These are phyloP conservation scores for Penicillium steckii DNA, from an alignment of 495 filamentous ascomycete genomes.

Conservation along the genomic window DNA sequence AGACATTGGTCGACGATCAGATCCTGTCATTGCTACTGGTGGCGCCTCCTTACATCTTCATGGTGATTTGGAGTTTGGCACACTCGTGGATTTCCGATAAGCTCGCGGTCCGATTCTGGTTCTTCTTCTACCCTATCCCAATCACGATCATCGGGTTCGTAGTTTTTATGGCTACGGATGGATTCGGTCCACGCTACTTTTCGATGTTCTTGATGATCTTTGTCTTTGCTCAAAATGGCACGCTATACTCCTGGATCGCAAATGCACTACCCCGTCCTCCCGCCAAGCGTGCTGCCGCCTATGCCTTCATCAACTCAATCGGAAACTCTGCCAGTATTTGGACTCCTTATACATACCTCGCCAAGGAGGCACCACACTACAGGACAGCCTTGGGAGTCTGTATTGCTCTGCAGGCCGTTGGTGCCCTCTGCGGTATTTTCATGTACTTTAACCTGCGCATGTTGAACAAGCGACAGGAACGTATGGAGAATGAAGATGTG, in stretches of 20 bases:
- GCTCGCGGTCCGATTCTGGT: conserved; percentile 48
- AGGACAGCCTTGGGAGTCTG: conserved; percentile 44
- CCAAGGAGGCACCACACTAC: conserved; percentile 38
- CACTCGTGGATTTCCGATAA: conserved; percentile 49
- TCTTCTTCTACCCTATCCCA: conserved; percentile 50
- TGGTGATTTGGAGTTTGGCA: conserved; percentile 47
- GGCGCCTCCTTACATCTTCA: conserved; percentile 55
- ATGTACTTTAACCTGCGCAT: conserved; percentile 42
- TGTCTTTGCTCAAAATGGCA: conserved; percentile 52
- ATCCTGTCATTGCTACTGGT: conserved; percentile 49
- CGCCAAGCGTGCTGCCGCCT: conserved; percentile 53
- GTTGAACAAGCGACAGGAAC: conserved; percentile 46
- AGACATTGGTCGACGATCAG: conserved; percentile 39
- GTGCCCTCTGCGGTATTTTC: conserved; percentile 32
- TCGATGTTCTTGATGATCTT: conserved; percentile 55
- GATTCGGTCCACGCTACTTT: conserved; percentile 52
- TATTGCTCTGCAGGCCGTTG: conserved; percentile 46
- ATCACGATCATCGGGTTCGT: conserved; percentile 50
- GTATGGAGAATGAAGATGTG: conserved; percentile 43
- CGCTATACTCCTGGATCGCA: conserved; percentile 55
- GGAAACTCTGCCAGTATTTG: conserved; percentile 55
- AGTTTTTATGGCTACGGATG: conserved; percentile 48
- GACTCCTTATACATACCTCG: conserved; percentile 53
- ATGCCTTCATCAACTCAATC: conserved; percentile 55
- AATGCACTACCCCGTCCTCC: conserved; percentile 52